A percentile compares a stretch with the other conserved stretches of the same genome.
phyloP scores from a whole-genome alignment of 1,284 basidiomycete genomes.

The Ustilago lituana region DNA sequence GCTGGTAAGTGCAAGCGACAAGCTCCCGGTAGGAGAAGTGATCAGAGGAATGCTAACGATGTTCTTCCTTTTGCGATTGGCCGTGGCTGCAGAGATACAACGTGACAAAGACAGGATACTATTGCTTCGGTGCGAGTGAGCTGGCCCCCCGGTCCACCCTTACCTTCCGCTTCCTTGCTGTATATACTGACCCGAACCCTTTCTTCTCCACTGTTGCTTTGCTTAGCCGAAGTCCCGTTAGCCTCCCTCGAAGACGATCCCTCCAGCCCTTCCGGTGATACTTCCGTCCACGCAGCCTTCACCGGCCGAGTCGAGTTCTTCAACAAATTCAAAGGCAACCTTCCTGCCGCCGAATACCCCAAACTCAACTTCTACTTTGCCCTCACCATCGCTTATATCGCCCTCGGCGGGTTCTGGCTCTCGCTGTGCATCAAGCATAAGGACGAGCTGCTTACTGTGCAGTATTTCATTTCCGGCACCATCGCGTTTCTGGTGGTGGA shows the following conservation, averaged over 20 bases:
- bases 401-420: constrained; percentile 80
- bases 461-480: constrained; percentile 94
- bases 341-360: constrained; percentile 95
- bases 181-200: too few species aligned
- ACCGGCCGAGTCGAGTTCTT: constrained; percentile 83
- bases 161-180: not conserved
- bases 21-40: too few species aligned
- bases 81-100: constrained; percentile 70
- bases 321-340: constrained; percentile 86
- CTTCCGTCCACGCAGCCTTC: constrained; percentile 77
- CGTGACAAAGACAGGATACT: constrained; percentile 90
- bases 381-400: constrained; percentile 81
- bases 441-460: constrained; percentile 72
- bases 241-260: constrained; percentile 71
- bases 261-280: constrained; percentile 2
- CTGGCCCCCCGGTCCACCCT: constrained; percentile 14
- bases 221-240: constrained; percentile 81
- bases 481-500: constrained; percentile 89
- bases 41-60: not conserved
- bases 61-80: not conserved
- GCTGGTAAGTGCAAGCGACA: constrained; percentile 23
- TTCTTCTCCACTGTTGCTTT: not conserved
- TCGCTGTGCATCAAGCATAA: constrained; percentile 84
- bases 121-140: constrained; percentile 81
- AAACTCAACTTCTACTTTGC: constrained; percentile 93